Conservation (phyloP, 805 yeast genomes). For the Schwanniomyces pseudopolymorphus region DNA sequence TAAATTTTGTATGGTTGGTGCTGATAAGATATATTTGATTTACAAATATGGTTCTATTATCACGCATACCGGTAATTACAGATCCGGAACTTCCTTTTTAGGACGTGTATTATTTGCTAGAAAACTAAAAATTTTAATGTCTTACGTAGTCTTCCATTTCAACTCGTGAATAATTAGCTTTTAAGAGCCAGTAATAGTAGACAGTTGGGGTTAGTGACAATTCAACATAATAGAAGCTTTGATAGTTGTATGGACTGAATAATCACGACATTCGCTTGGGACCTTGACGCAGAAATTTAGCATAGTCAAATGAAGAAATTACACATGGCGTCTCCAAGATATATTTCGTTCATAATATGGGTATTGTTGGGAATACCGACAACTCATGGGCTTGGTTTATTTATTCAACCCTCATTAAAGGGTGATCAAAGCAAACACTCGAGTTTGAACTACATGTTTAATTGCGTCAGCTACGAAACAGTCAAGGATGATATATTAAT, state of each 20-base stretch:
- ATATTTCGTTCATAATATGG: background rate
- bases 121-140: background rate
- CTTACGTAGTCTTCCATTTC: background rate
- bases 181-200: background rate
- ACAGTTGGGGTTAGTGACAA: background rate
- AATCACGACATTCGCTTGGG: background rate
- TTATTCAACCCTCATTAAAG: constrained; percentile 30
- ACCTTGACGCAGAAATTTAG: background rate
- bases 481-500: constrained; percentile 37
- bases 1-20: too few relatives aligned
- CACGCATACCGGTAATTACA: background rate
- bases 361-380: background rate
- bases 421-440: constrained; percentile 31
- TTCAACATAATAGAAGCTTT: background rate
- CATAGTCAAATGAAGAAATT: background rate
- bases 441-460: constrained; percentile 26
- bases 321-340: background rate
- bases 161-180: background rate
- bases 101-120: background rate
- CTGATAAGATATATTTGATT: background rate
- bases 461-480: constrained; percentile 38
- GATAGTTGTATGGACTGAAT: background rate
- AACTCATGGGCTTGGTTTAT: constrained; percentile 30
- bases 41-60: background rate
- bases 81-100: background rate